Percentiles rank a stretch among this genome's conserved stretches.
These are phyloP conservation scores for Peronospora belbahrii DNA, from an alignment of 352 stramenopile species.

Conservation along the genomic window DNA sequence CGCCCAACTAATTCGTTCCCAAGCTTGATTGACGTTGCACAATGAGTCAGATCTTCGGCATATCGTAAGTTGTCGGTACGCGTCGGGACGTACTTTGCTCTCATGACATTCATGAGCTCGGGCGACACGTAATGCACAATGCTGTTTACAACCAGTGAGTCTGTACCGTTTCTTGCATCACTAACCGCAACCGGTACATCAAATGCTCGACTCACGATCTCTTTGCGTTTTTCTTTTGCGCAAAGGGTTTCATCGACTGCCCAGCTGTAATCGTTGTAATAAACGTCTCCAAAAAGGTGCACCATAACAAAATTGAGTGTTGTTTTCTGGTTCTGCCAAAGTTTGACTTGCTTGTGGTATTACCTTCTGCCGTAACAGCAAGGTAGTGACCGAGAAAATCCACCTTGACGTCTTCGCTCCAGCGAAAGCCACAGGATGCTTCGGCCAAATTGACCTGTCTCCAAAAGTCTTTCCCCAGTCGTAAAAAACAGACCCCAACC, in stretches of 20 bases:
- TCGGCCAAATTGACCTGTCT: background rate
- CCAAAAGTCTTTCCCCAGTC: background rate
- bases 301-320: conserved; percentile 1
- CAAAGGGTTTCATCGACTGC: conserved; percentile 1
- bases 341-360: conserved; percentile 2
- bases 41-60: conserved; percentile 1
- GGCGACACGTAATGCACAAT: conserved; percentile 11
- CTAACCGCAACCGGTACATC: no score
- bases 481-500: background rate
- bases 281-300: background rate
- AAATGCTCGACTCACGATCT: background rate
- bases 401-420: no score
- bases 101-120: conserved; percentile 5
- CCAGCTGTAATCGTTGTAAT: conserved; percentile 2
- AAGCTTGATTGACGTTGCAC: background rate
- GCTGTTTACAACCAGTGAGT: conserved; percentile 14
- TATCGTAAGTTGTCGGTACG: conserved; percentile 1
- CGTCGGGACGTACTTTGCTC: conserved; percentile 2
- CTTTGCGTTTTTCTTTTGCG: background rate
- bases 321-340: background rate
- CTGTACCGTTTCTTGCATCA: background rate
- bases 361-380: background rate
- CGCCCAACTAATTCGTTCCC: background rate
- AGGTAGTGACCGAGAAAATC: background rate
- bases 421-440: background rate